Evolutionary conservation across 176 grass and related monocot species (phyloP), one percentile per base, ranked within the genome.

Genomic region (Pontederia paniculata): DNA sequence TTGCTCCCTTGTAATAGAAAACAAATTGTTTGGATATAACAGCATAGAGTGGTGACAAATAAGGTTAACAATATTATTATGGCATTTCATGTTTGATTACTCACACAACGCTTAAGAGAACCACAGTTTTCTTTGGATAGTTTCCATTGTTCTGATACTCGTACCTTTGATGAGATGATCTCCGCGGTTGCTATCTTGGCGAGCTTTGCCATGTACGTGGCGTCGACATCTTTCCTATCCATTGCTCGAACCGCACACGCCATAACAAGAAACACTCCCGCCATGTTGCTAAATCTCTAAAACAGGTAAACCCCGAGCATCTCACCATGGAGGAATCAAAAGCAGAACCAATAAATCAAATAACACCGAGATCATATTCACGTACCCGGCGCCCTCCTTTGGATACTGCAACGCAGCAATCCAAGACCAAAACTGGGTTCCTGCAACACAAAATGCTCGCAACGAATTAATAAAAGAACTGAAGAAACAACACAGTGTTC

Each of bases 191-290:
- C 86, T 51, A 78, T 81, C 68, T 97, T 97, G 3, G 82, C 86
- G 28, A 89, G 76, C 55, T 81, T 97, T 21, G 65, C 54, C 65
- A 84, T 73, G 65, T 81, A 85, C 17, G 71, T 77, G 14, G 75
- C 57, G 23, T 90, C 71, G 0, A 76, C 77, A 37, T 90, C 69
- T 17, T 37, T 54, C 52, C 17, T 63, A 20, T 90, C 74, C 59
- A 97, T 81, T 42, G 78, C 83, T 62, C 63, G 73, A 10, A 90
- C 86, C 20, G 86, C 86, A 44, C 73, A 68, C 58, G 91, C 82
- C 91, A 90, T 97, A n/a, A 90, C 86, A 25, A 83, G 76, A 53
- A 97, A 97, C 72, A 97, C 80, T 41, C 86, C 86, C 41, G 86
- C 83, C 80, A 97, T 80, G 57, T 97, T 97, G 67, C 80, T 80